A percentile compares a stretch with the other conserved stretches of the same genome.
Evolutionary conservation across 2,329 filamentous ascomycete species (phyloP).

Genomic region (Aspergillus tamarii): DNA sequence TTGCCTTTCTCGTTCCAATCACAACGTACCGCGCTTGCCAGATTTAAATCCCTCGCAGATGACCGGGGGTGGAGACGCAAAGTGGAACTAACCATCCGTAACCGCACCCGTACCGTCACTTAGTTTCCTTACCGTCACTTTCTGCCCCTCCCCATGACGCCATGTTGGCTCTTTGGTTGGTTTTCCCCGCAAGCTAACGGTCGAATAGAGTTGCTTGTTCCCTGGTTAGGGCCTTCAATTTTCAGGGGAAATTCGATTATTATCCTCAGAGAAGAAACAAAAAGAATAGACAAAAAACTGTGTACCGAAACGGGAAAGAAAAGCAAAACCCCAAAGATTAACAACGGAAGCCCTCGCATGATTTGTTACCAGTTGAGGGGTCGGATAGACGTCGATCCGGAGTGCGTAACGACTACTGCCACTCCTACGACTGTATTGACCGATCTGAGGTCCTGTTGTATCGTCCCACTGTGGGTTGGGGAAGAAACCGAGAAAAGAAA

Average conservation of each 20-base stretch:
- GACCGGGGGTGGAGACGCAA: conserved; percentile 3
- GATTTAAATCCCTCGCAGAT: conserved; percentile 1
- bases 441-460: background rate
- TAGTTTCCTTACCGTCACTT: conserved; percentile 11
- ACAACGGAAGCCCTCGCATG: background rate
- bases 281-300: background rate
- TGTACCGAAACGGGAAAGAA: background rate
- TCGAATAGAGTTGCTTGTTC: conserved; percentile 11
- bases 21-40: background rate
- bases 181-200: conserved; percentile 22
- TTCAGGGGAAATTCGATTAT: background rate
- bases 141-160: conserved; percentile 23
- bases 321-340: background rate
- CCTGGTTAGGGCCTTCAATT: background rate
- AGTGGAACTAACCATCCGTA: background rate
- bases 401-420: background rate
- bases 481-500: background rate
- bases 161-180: conserved; percentile 16
- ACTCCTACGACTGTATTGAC: background rate
- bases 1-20: background rate
- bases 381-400: conserved; percentile 1
- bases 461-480: background rate
- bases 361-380: background rate
- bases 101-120: conserved; percentile 14
- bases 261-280: background rate